Conservation (phyloP, 164 flowering plant species). For the Kingdonia uniflora region DNA sequence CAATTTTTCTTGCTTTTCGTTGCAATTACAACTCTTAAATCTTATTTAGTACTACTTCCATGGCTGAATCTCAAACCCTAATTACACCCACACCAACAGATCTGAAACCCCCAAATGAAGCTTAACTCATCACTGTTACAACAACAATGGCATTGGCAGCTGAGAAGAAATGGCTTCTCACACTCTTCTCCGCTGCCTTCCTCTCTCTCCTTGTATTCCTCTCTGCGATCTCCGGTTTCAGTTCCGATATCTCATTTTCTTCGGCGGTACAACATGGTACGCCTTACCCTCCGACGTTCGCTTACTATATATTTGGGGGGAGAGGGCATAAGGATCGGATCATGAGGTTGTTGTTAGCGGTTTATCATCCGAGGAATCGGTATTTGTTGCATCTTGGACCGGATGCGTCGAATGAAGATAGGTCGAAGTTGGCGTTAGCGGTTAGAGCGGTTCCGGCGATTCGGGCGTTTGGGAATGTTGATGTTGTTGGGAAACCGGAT, state of each 20-base stretch:
- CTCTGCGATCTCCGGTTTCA: constrained; percentile 43
- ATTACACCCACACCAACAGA: too few relatives aligned
- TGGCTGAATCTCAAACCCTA: too few relatives aligned
- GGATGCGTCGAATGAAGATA: constrained; percentile 55
- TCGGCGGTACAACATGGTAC: constrained; percentile 37
- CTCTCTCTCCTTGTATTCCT: constrained; percentile 53
- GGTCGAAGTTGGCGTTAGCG: constrained; percentile 34
- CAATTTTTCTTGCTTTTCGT: too few relatives aligned
- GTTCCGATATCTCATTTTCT: constrained; percentile 22
- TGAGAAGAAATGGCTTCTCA: constrained; percentile 71
- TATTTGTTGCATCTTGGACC: constrained; percentile 65
- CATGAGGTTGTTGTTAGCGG: constrained; percentile 58
- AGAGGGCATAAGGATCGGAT: constrained; percentile 54
- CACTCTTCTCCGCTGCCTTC: constrained; percentile 58
- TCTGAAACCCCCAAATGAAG: too few relatives aligned
- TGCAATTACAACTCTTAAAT: too few relatives aligned
- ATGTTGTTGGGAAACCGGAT: constrained; percentile 79
- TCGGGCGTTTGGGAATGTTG: constrained; percentile 71
- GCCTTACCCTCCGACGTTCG: constrained; percentile 73
- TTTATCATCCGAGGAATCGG: constrained; percentile 85
- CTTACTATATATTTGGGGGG: constrained; percentile 77
- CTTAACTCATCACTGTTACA: neutral
- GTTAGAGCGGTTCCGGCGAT: constrained; percentile 52
- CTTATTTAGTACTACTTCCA: too few relatives aligned
- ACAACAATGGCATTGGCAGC: constrained; percentile 42